Percentiles rank a stretch among this genome's conserved stretches.
Evolutionary conservation across 2,329 filamentous ascomycete species (phyloP).

Genomic region (Periconia digitata): DNA sequence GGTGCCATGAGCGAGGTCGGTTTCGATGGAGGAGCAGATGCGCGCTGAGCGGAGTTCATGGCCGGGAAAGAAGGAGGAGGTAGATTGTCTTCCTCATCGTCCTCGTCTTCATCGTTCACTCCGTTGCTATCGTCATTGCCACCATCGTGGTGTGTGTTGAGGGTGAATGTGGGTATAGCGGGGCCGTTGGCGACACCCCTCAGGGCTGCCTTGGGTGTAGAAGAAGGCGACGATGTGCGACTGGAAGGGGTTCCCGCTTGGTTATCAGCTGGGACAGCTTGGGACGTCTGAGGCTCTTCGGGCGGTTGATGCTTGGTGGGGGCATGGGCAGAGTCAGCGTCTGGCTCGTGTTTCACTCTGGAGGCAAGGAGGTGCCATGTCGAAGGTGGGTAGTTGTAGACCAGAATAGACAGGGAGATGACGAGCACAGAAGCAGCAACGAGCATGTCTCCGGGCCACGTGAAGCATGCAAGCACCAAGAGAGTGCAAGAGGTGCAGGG

Average conservation of each 20-base stretch:
- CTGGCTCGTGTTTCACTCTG: slow-evolving; percentile 13
- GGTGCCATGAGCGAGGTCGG: slow-evolving; percentile 40
- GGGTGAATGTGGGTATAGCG: slow-evolving; percentile 39
- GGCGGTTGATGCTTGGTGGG: slow-evolving; percentile 14
- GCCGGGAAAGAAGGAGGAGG: slow-evolving; percentile 49
- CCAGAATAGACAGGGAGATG: slow-evolving; percentile 39
- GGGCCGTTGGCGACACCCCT: slow-evolving; percentile 15
- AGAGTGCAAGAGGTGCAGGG: slow-evolving; percentile 11
- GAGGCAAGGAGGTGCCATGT: slow-evolving; percentile 33
- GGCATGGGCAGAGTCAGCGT: slow-evolving; percentile 9
- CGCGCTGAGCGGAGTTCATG: slow-evolving; percentile 49
- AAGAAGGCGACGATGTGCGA: slow-evolving; percentile 25
- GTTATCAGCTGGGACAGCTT: slow-evolving; percentile 3
- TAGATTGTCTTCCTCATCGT: slow-evolving; percentile 38
- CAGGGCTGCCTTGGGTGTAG: slow-evolving; percentile 35
- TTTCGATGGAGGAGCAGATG: slow-evolving; percentile 31
- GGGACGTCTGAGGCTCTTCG: slow-evolving; percentile 13
- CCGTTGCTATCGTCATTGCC: background rate
- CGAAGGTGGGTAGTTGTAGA: slow-evolving; percentile 40
- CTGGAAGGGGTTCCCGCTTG: background rate
- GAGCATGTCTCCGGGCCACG: slow-evolving; percentile 33
- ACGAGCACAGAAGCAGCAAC: slow-evolving; percentile 41
- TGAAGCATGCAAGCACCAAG: background rate
- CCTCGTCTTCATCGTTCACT: slow-evolving; percentile 22
- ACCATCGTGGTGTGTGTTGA: slow-evolving; percentile 15